Evolutionary conservation across 2,329 filamentous ascomycete genomes (phyloP).

Genomic region (Aspergillus fumigatiaffinis): DNA sequence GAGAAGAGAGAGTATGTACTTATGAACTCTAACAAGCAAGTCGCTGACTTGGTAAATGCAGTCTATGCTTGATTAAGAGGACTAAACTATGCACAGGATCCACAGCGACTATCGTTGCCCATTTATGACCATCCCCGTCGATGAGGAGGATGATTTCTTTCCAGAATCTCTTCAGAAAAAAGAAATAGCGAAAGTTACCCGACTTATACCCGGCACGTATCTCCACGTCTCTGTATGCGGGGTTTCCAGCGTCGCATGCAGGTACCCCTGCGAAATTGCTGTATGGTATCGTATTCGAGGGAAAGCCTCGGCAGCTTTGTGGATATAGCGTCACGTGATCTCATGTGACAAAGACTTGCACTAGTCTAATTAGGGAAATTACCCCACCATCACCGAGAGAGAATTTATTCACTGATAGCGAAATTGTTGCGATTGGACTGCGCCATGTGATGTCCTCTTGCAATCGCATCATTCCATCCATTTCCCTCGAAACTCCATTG

Average conservation of each 20-base stretch:
- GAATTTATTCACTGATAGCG: background rate
- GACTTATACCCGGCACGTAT: slow-evolving; percentile 10
- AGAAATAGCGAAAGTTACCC: slow-evolving; percentile 15
- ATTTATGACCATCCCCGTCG: background rate
- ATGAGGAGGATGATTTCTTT: background rate
- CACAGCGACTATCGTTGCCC: background rate
- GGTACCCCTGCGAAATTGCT: slow-evolving; percentile 6
- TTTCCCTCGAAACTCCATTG: background rate
- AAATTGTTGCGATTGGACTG: background rate
- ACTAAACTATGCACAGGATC: background rate
- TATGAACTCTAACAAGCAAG: background rate
- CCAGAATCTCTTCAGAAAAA: background rate
- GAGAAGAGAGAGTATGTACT: background rate
- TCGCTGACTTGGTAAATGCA: background rate
- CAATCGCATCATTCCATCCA: background rate
- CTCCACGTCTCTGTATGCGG: slow-evolving; percentile 5
- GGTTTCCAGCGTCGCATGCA: background rate
- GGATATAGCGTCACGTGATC: slow-evolving; percentile 2
- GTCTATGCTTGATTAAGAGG: background rate
- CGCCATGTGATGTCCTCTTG: background rate
- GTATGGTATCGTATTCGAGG: background rate
- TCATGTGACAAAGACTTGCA: slow-evolving; percentile 1
- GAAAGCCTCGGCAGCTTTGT: slow-evolving; percentile 7
- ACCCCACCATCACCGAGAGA: slow-evolving; percentile 2
- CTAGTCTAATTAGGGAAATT: slow-evolving; percentile 4